Evolutionary conservation across 2,329 filamentous ascomycete genomes (phyloP), one percentile per base, ranked within the genome.

Genomic region (Lachnellula hyalina): DNA sequence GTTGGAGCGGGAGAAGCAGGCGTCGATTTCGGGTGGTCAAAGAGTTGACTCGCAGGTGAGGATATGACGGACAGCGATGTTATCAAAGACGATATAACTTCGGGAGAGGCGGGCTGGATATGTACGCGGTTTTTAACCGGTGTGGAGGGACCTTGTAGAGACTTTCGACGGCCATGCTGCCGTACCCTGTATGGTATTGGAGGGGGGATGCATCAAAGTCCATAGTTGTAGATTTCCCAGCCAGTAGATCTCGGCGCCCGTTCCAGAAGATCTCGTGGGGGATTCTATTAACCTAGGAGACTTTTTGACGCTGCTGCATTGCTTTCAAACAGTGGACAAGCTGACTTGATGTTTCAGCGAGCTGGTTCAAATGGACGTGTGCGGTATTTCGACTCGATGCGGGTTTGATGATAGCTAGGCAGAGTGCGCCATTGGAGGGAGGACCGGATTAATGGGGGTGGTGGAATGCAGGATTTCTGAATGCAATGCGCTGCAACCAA

Each of bases 41-140:
- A 90, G 68, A 89, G 85, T 56, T 81, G 77, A 68, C 80, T 83
- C 53, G 86, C 80, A 21, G 88, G 86, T 48, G 82, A 78, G 19
- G 84, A 87, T 63, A 81, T 89, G 65, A 83, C 82, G 63, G 83
- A 83, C 38, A 87, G 77, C 52, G 80, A 90, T 60, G 85, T 89
- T 72, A 87, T 91, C 52, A 84, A 75, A 52, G 78, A 81, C 25
- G 82, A 84, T 55, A 86, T 90, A 68, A 91, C 81, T 67, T 89
- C 85, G 55, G 87, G 86, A n/a, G 68, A 70, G 5, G 68, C 68
- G 15, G 68, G 67, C 36, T 67, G 64, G 17, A 70, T 32, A 53
- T 67, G 65, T 35, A 69, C 57, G 34, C 65, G 62, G 54, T 69
- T 68, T 28, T 62, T 59, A 12, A 61, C 51, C 49, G 60, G 60